Evolutionary conservation across 169 alveolate genomes (phyloP), one percentile per base, ranked within the genome.

Genomic region (Plasmodium adleri): DNA sequence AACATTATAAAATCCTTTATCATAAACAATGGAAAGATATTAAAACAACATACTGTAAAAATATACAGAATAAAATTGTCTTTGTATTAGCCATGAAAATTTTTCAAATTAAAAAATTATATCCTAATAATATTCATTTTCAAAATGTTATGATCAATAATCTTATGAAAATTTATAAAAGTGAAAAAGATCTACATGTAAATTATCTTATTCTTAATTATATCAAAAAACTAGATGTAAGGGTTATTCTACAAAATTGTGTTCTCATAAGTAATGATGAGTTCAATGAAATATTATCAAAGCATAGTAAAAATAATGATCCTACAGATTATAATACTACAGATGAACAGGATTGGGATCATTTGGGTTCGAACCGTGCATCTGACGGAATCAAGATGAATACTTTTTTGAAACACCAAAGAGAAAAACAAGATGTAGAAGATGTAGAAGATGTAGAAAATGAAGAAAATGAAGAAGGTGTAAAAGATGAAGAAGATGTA

Each of bases 141-240:
- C 90, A 80, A 80, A 80, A 80, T 80, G 22, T 68, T 66, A 66
- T 80, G 78, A 80, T 80, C 26, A 80, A 80, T 67, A 80, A 80
- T 56, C 70, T 80, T 59, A 80, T 80, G 71, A 80, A 68, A 80
- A 80, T 80, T 67, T 80, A 80, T 67, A 67, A 67, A 67, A 80
- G 83, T 1, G 90, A 80, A 68, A 80, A 39, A 54, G 72, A 80
- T 80, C 60, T 80, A 58, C 78, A 66, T 47, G 58, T 67, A 56
- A 64, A 80, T 68, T 24, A 80, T 47, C 59, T 52, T 47, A 26
- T 80, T 56, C 43, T 80, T 52, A 66, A 58, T 68, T 80, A 28
- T 50, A 80, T 80, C 9, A 54, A 80, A 52, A 80, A 80, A 17
- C 3, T 67, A 68, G 90, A 80, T 45, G 90, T 80, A 59, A 54